Percentiles rank a stretch among this genome's conserved stretches.
phyloP scores from a whole-genome alignment of 2,329 filamentous ascomycete genomes.

The Zasmidium cellare region DNA sequence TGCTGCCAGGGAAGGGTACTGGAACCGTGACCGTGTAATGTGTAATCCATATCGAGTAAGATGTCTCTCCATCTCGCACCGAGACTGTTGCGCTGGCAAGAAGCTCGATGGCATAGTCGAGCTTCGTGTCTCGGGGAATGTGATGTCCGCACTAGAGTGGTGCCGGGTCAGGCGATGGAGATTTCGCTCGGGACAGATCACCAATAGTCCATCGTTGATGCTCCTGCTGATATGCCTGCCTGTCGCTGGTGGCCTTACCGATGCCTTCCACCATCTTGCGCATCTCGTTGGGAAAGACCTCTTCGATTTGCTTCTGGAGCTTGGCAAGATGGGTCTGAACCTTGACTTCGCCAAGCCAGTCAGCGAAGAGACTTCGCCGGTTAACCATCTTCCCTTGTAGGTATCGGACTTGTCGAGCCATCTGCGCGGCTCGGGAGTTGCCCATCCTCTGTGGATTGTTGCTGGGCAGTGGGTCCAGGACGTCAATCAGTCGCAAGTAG shows the following conservation, averaged over 20 bases:
- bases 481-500: not conserved
- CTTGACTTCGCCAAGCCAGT: not conserved
- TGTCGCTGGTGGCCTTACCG: not conserved
- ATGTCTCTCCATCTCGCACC: no score
- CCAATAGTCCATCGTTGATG: not conserved
- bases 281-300: not conserved
- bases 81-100: no score
- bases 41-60: not conserved
- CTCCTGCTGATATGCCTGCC: not conserved
- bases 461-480: not conserved
- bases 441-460: not conserved
- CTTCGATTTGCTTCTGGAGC: not conserved
- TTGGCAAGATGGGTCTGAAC: constrained; percentile 3
- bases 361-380: not conserved
- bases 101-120: no score
- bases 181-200: not conserved
- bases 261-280: not conserved
- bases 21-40: not conserved
- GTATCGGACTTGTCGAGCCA: not conserved
- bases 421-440: not conserved
- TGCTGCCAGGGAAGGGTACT: constrained; percentile 18
- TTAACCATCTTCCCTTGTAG: not conserved
- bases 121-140: no score
- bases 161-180: not conserved
- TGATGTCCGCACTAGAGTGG: not conserved